These are phyloP conservation scores for Ustilago bromivora DNA, from an alignment of 1,284 basidiomycete genomes.

Conservation along the genomic window DNA sequence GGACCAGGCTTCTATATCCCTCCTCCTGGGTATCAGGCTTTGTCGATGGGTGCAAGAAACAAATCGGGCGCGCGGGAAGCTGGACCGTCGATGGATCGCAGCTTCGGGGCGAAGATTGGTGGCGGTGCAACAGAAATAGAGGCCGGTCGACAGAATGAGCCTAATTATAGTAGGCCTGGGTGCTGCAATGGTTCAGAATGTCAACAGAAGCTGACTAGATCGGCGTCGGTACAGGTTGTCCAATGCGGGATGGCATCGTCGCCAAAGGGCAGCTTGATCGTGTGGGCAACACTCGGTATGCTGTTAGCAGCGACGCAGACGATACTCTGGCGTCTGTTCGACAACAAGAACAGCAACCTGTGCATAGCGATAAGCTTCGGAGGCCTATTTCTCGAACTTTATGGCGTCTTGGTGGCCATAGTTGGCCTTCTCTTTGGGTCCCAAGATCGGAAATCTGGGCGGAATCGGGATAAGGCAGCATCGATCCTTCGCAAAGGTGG, in stretches of 20 bases:
- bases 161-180: too few species aligned
- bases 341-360: neutral
- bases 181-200: neutral
- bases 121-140: neutral
- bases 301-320: conserved; percentile 28
- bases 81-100: neutral
- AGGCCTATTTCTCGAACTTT: conserved; percentile 32
- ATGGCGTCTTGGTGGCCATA: conserved; percentile 15
- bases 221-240: neutral
- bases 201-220: neutral
- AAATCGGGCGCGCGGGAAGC: neutral
- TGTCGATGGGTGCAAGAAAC: neutral
- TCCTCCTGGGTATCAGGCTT: conserved; percentile 25
- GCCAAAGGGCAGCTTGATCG: neutral
- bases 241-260: neutral
- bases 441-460: neutral
- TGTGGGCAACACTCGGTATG: conserved; percentile 24
- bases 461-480: neutral
- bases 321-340: conserved; percentile 11
- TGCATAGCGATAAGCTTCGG: conserved; percentile 8
- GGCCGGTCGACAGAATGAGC: neutral
- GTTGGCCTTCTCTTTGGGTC: conserved; percentile 15
- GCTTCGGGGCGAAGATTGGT: too few species aligned
- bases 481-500: neutral
- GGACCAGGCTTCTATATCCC: conserved; percentile 42